phyloP scores from a whole-genome alignment of 2,329 filamentous ascomycete species.

The Stachybotrys chlorohalonatus region DNA sequence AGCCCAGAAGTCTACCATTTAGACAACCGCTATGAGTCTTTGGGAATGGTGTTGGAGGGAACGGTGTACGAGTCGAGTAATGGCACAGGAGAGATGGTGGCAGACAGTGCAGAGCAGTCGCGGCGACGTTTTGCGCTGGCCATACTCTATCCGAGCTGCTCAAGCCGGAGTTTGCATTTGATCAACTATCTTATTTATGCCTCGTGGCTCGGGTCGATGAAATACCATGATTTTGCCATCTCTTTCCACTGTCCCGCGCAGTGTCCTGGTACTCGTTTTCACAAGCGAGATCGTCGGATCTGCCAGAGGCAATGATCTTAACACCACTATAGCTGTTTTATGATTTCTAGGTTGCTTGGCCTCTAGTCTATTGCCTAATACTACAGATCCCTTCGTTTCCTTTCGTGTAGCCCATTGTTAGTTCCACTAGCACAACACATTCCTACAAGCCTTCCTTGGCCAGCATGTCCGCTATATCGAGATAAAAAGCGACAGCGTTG shows the following conservation, averaged over 20 bases:
- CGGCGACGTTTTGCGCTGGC: neutral
- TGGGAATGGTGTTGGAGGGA: neutral
- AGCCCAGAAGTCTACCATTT: constrained; percentile 19
- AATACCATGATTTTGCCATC: neutral
- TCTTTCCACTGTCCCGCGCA: neutral
- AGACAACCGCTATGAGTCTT: constrained; percentile 4
- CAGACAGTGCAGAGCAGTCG: neutral
- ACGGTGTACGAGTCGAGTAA: neutral
- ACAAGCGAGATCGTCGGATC: too few species aligned
- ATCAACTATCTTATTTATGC: neutral
- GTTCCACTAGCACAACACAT: neutral
- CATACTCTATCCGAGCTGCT: neutral
- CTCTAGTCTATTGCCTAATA: constrained; percentile 23
- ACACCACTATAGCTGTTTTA: neutral
- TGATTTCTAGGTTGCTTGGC: neutral
- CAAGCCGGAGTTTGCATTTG: neutral
- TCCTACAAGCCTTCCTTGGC: constrained; percentile 51
- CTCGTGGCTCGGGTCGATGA: neutral
- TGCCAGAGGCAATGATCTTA: too few species aligned
- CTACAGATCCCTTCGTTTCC: constrained; percentile 20
- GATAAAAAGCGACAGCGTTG: constrained; percentile 59
- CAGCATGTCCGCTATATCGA: constrained; percentile 60
- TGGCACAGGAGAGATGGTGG: neutral
- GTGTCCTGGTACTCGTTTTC: too few species aligned
- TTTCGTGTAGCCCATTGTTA: neutral